Conservation (phyloP, 2,329 filamentous ascomycete species). For the Trichophyton verrucosum region DNA sequence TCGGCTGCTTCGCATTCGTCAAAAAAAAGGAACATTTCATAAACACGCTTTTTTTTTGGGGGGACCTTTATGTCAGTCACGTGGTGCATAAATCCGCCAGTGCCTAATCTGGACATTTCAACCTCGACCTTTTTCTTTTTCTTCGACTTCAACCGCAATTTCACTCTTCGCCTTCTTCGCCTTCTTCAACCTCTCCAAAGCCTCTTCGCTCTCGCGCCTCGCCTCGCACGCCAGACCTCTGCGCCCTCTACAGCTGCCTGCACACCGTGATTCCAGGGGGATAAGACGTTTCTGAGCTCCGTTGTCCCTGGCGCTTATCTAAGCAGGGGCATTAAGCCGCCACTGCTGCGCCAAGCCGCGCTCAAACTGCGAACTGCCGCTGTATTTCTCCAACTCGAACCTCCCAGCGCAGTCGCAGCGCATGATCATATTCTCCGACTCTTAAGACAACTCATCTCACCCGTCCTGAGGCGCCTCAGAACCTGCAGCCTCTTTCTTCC, state of each 20-base stretch:
- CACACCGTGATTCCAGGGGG: not conserved
- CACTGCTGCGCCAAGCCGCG: constrained; percentile 3
- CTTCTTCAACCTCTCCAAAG: not conserved
- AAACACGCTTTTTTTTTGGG: not conserved
- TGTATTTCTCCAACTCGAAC: constrained; percentile 2
- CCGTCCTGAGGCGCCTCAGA: not conserved
- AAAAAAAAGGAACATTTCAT: not conserved
- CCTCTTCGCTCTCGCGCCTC: not conserved
- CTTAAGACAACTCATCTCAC: not conserved
- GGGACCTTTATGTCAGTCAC: not conserved
- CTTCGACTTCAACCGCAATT: not conserved
- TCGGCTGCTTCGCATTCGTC: no score
- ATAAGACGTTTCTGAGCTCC: not conserved
- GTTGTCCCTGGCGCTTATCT: constrained; percentile 1
- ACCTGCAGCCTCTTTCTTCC: not conserved
- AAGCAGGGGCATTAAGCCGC: not conserved
- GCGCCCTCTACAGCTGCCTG: not conserved
- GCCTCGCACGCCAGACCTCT: no score
- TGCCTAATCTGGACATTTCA: not conserved
- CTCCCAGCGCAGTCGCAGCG: not conserved
- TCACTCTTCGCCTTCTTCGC: not conserved
- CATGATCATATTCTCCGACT: constrained; percentile 1
- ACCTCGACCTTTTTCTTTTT: not conserved
- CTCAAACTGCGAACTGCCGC: constrained; percentile 2
- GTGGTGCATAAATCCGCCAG: not conserved